Evolutionary conservation across 106 monocot genomes (phyloP).

Genomic region (Dendrobium officinale): DNA sequence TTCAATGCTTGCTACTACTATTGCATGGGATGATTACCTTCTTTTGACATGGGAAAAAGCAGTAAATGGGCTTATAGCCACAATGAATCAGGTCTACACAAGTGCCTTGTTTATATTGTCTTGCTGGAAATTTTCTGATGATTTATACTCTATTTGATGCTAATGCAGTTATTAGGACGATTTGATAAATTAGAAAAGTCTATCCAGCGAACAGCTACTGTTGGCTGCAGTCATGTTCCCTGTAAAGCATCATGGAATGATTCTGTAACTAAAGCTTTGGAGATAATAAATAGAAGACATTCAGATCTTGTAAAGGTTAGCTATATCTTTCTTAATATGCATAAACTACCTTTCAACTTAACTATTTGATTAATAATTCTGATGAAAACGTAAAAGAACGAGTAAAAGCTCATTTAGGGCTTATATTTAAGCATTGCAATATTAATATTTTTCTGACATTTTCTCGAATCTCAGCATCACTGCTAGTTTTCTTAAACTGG

Average conservation of each 20-base stretch:
- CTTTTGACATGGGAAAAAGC: constrained; percentile 70
- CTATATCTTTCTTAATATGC: background rate
- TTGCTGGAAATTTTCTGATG: background rate
- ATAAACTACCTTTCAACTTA: background rate
- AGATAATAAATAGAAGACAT: constrained; percentile 53
- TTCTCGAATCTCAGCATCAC: background rate
- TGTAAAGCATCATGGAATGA: constrained; percentile 49
- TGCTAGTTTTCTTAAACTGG: background rate
- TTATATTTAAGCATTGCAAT: no score
- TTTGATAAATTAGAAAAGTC: constrained; percentile 27
- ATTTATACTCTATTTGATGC: background rate
- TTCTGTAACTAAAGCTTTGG: constrained; percentile 68
- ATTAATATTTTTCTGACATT: background rate
- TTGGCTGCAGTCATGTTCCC: constrained; percentile 59
- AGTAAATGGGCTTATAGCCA: constrained; percentile 44
- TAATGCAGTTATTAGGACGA: constrained; percentile 49
- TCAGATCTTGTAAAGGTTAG: constrained; percentile 69
- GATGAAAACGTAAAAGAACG: background rate
- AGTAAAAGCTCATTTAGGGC: background rate
- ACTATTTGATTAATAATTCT: background rate
- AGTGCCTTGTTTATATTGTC: background rate
- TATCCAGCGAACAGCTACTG: constrained; percentile 35
- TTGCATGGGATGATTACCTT: constrained; percentile 88
- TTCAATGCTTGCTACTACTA: constrained; percentile 68
- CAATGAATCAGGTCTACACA: constrained; percentile 50